These are phyloP conservation scores for Paralagenidium karlingii DNA, from an alignment of 352 stramenopile genomes.

Conservation along the genomic window DNA sequence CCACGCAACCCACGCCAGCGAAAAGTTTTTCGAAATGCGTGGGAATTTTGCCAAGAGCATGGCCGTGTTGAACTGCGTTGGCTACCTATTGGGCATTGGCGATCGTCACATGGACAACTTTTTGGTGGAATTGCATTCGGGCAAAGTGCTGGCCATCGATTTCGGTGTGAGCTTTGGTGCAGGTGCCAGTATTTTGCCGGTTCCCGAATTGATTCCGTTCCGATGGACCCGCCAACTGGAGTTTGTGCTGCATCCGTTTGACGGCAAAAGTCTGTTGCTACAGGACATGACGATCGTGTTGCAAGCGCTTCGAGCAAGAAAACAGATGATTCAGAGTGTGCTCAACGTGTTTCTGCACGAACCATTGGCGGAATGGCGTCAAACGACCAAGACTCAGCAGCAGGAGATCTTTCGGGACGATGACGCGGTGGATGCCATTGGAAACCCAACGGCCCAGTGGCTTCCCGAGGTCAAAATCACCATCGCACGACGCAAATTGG, in stretches of 20 bases:
- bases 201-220: slow-evolving; percentile 87
- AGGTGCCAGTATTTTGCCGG: slow-evolving; percentile 61
- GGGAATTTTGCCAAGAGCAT: slow-evolving; percentile 76
- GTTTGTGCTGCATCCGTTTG: slow-evolving; percentile 54
- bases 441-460: slow-evolving; percentile 23
- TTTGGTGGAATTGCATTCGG: slow-evolving; percentile 61
- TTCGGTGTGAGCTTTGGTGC: slow-evolving; percentile 88
- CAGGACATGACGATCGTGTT: slow-evolving; percentile 81
- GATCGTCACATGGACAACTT: slow-evolving; percentile 90
- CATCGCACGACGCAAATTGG: slow-evolving; percentile 59
- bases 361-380: slow-evolving; percentile 84
- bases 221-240: slow-evolving; percentile 76
- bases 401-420: slow-evolving; percentile 29
- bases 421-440: slow-evolving; percentile 7
- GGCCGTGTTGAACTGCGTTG: slow-evolving; percentile 74
- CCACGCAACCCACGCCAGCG: no score
- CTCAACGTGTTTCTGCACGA: slow-evolving; percentile 89
- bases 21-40: slow-evolving; percentile 75
- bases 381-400: slow-evolving; percentile 48
- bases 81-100: slow-evolving; percentile 84
- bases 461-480: slow-evolving; percentile 67
- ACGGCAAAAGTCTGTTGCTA: slow-evolving; percentile 40
- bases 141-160: slow-evolving; percentile 81
- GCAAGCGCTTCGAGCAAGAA: slow-evolving; percentile 66
- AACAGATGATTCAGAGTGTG: slow-evolving; percentile 75